A percentile compares a stretch with the other conserved stretches of the same genome.
Conservation (phyloP, 2,329 filamentous ascomycete genomes). For the Phialophora chinensis region DNA sequence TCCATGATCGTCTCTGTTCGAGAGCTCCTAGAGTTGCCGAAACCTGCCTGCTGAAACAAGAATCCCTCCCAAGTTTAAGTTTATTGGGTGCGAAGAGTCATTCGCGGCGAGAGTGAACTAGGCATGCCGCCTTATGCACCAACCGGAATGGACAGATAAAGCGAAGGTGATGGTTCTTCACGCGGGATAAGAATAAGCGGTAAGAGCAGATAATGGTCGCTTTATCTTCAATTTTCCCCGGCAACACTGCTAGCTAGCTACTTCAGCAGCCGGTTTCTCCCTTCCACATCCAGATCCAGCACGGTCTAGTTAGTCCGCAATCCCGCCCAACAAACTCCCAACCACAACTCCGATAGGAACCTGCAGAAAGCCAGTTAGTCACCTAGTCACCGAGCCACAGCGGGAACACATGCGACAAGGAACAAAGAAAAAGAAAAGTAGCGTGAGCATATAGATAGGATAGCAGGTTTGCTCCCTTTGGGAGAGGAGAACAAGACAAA, state of each 20-base stretch:
- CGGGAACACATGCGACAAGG: neutral
- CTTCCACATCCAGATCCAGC: neutral
- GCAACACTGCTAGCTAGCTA: neutral
- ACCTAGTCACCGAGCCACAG: neutral
- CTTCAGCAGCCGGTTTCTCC: neutral
- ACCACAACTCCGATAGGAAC: constrained; percentile 8
- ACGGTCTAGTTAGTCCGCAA: constrained; percentile 5
- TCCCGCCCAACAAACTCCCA: constrained; percentile 8
- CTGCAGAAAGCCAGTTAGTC: neutral
- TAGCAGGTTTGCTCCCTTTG: neutral
- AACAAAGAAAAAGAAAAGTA: neutral
- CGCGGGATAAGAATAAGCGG: too few species aligned
- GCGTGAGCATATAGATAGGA: neutral
- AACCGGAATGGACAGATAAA: neutral
- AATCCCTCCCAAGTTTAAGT: too few species aligned
- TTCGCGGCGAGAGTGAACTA: neutral
- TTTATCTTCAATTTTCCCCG: neutral
- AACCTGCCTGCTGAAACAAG: neutral
- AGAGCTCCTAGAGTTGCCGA: neutral
- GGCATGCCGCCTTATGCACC: neutral
- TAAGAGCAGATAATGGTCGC: neutral
- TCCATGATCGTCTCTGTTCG: neutral
- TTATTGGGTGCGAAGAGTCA: too few species aligned
- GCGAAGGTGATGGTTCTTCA: neutral
- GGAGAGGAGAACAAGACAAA: neutral